Evolutionary conservation across 768 basidiomycete genomes (phyloP), one percentile per base, ranked within the genome.

Genomic region (Suillus fuscotomentosus): DNA sequence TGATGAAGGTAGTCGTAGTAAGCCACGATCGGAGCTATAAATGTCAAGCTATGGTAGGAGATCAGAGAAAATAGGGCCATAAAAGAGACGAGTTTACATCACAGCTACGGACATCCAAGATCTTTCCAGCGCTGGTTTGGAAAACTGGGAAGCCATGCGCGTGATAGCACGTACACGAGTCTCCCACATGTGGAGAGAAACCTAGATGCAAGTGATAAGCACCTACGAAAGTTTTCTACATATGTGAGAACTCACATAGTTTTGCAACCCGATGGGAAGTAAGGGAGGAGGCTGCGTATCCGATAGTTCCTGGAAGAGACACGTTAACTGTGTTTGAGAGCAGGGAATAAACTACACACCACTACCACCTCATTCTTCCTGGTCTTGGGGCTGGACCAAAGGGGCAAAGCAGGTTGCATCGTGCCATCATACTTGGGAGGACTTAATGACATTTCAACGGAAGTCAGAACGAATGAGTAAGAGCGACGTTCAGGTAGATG

Each of bases 71-170:
- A 27, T 31, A 31, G 17, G 41, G 41, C 11, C 10, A 27, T 42
- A 39, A 8, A 5, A 4, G 36, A 50, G 27, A 73, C 81, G 24
- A 27, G 27, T 31, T 42, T 67, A 86, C 85, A 80, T 43, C 34
- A 85, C 48, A 43, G 72, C 72, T 62, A 79, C n/a, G 22, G 76
- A 20, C 15, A 79, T 64, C 76, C 81, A 86, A 50, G 76, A 62
- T 27, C 78, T 72, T 66, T 86, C 85, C 63, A 86, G 73, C 15
- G 70, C 63, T 7, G 81, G 82, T 59, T 80, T 79, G 67, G 78
- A 74, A 68, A 80, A 84, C 7, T 74, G 78, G 14, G 76, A 75
- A 17, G 78, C 76, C 36, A 79, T 65, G 22, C 69, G 69, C 7
- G 74, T 70, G 50, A 85, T 76, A 11, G 73, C 69, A 36, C 77